A percentile compares a stretch with the other conserved stretches of the same genome.
Conservation (phyloP, 176 grass and related monocot genomes). For the Musa itinerans region DNA sequence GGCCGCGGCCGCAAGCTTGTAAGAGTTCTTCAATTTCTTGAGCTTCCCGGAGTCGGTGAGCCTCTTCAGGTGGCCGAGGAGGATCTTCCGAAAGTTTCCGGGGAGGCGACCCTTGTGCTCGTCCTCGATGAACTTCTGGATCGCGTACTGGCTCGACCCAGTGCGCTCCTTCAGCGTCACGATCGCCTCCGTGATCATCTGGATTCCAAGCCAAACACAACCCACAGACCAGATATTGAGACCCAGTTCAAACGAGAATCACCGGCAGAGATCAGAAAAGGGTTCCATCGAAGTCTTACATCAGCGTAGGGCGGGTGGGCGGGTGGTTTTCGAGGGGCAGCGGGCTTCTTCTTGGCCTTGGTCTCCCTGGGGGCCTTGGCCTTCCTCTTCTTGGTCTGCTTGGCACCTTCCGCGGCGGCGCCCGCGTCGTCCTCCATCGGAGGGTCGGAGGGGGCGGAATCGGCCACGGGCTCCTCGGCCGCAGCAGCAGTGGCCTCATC, state of each 20-base stretch:
- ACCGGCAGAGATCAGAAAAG: not conserved
- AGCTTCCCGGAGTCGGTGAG: constrained; percentile 43
- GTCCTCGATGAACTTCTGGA: constrained; percentile 56
- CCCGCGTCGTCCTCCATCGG: constrained; percentile 12
- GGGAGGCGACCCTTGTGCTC: constrained; percentile 53
- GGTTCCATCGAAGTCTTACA: constrained; percentile 21
- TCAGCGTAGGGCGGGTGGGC: constrained; percentile 68
- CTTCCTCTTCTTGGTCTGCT: constrained; percentile 29
- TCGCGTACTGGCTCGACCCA: constrained; percentile 74
- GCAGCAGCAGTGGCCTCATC: constrained; percentile 19
- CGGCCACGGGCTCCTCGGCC: constrained; percentile 1
- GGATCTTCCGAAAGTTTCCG: constrained; percentile 48
- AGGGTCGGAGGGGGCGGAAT: not conserved
- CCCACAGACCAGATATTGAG: not conserved
- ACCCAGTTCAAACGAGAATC: not conserved
- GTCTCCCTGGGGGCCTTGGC: constrained; percentile 35
- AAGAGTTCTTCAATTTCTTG: constrained; percentile 64
- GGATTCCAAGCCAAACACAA: not conserved
- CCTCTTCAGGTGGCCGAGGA: constrained; percentile 53
- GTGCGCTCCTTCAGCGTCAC: constrained; percentile 59
- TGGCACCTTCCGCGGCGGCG: not conserved
- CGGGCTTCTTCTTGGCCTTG: constrained; percentile 33
- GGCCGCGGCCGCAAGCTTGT: constrained; percentile 34
- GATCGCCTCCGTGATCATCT: constrained; percentile 88
- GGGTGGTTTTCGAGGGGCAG: constrained; percentile 6